These are phyloP conservation scores for Lolium rigidum DNA, from an alignment of 176 grass and related monocot genomes.

Conservation along the genomic window DNA sequence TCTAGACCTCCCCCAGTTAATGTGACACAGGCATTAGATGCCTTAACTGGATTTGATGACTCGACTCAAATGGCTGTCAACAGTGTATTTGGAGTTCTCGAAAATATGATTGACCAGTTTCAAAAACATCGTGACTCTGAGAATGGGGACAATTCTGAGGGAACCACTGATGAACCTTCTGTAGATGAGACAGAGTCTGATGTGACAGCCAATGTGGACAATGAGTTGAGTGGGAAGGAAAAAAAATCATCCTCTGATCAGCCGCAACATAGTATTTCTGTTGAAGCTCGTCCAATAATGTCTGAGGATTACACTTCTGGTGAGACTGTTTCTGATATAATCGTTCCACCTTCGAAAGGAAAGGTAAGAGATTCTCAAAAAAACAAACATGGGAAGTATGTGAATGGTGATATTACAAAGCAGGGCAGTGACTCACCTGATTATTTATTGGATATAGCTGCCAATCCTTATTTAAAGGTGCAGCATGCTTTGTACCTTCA, in stretches of 20 bases:
- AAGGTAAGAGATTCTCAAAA: slow-evolving; percentile 39
- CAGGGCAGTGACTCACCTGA: slow-evolving; percentile 38
- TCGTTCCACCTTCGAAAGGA: slow-evolving; percentile 47
- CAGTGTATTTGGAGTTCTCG: slow-evolving; percentile 91
- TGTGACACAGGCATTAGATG: slow-evolving; percentile 85
- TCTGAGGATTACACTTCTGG: slow-evolving; percentile 31
- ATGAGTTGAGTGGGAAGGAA: slow-evolving; percentile 20
- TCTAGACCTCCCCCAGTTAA: slow-evolving; percentile 57
- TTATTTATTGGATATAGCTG: slow-evolving; percentile 49
- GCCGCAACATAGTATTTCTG: slow-evolving; percentile 36
- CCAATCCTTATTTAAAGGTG: slow-evolving; percentile 66
- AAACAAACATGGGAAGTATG: slow-evolving; percentile 39
- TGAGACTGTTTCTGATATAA: slow-evolving; percentile 37
- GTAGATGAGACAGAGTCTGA: slow-evolving; percentile 3
- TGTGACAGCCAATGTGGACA: neutral
- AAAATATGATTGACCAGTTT: slow-evolving; percentile 89
- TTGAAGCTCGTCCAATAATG: slow-evolving; percentile 26
- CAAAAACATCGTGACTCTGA: slow-evolving; percentile 66
- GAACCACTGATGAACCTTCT: slow-evolving; percentile 19
- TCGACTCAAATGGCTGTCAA: slow-evolving; percentile 97
- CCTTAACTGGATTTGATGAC: slow-evolving; percentile 97
- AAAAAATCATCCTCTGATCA: slow-evolving; percentile 40
- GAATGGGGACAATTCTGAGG: slow-evolving; percentile 42
- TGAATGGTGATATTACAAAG: slow-evolving; percentile 45
- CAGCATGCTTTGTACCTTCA: slow-evolving; percentile 64